Percentiles rank a stretch among this genome's conserved stretches.
Conservation (phyloP, 352 stramenopile species). For the Phytophthora litchii region DNA sequence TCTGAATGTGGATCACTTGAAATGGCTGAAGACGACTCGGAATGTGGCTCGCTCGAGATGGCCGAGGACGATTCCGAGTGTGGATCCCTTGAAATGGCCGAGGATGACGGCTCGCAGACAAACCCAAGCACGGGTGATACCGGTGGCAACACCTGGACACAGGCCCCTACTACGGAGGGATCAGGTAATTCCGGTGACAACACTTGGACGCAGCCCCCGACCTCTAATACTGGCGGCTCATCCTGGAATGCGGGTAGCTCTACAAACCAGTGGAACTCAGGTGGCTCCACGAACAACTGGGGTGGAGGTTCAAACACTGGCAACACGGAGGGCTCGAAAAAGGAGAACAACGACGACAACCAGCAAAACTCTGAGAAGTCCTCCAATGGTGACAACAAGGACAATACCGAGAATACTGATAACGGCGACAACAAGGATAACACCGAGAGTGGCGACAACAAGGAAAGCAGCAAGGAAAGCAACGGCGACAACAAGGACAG, state of each 20-base stretch:
- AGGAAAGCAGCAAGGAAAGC: neutral
- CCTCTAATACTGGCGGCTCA: neutral
- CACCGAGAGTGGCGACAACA: neutral
- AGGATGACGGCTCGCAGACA: constrained; percentile 10
- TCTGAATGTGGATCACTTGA: constrained; percentile 33
- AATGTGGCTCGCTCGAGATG: constrained; percentile 29
- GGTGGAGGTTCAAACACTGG: neutral
- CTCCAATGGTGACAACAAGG: too few species aligned
- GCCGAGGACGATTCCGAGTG: constrained; percentile 32
- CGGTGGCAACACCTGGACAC: constrained; percentile 11
- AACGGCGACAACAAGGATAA: neutral
- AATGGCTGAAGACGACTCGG: constrained; percentile 23
- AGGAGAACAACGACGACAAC: too few species aligned
- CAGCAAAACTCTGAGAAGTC: too few species aligned
- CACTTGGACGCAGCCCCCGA: neutral
- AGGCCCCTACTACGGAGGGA: neutral
- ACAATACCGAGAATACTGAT: too few species aligned
- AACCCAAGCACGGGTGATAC: constrained; percentile 2
- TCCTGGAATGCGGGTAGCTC: neutral
- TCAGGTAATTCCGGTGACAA: neutral
- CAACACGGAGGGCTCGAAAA: too few species aligned
- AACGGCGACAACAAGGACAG: neutral
- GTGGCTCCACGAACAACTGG: neutral
- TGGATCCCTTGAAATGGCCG: constrained; percentile 34
- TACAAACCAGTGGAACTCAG: neutral